These are phyloP conservation scores for Diospyros kaki DNA, from an alignment of 148 eudicot genomes.

Conservation along the genomic window DNA sequence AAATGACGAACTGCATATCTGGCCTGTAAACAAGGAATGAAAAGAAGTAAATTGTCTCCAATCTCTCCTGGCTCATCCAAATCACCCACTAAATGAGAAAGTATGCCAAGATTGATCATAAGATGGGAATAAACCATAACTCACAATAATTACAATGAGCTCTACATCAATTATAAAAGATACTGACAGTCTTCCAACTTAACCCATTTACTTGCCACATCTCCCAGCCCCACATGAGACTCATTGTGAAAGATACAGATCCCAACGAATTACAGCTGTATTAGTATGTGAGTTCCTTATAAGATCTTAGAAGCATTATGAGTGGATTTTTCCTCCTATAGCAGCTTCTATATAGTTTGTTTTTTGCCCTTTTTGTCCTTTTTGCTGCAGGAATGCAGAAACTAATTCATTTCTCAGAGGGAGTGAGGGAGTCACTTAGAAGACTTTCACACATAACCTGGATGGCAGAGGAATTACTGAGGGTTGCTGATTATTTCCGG, in stretches of 20 bases:
- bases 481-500: constrained; percentile 50
- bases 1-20: not conserved
- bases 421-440: constrained; percentile 54
- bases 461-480: constrained; percentile 60
- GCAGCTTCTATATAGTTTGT: constrained; percentile 7
- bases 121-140: not conserved
- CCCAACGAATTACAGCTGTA: not conserved
- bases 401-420: constrained; percentile 47
- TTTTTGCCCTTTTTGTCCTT: not conserved
- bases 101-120: not conserved
- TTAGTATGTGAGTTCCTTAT: not conserved
- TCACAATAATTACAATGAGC: not conserved
- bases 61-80: not conserved
- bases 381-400: constrained; percentile 42
- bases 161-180: not conserved
- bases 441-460: constrained; percentile 44
- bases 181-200: not conserved
- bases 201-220: not conserved
- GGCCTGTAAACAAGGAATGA: not conserved
- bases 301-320: not conserved
- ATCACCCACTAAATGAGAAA: not conserved
- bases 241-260: not conserved
- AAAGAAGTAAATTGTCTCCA: not conserved
- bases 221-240: not conserved
- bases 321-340: not conserved